These are phyloP conservation scores for Ustilago lituana DNA, from an alignment of 1,284 basidiomycete species.

Conservation along the genomic window DNA sequence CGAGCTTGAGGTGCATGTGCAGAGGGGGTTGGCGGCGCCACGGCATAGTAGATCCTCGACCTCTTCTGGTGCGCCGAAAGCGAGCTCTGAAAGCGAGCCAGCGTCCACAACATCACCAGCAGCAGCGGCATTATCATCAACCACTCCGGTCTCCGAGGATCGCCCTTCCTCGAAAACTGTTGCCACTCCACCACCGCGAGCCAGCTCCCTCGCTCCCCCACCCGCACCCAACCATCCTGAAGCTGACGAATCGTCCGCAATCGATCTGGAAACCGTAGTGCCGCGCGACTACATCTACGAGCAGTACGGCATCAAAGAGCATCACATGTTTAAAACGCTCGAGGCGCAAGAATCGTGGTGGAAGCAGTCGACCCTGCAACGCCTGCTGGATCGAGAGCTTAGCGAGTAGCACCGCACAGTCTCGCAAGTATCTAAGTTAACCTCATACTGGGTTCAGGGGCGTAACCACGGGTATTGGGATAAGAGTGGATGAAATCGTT, in stretches of 20 bases:
- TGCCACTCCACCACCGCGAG: constrained; percentile 4
- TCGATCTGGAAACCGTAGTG: constrained; percentile 3
- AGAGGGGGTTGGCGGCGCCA: background rate
- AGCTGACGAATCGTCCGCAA: background rate
- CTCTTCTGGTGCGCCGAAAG: background rate
- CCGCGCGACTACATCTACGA: constrained; percentile 62
- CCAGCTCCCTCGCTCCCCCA: constrained; percentile 1
- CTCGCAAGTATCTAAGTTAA: background rate
- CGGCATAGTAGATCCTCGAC: constrained; percentile 2
- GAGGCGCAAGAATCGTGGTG: constrained; percentile 59
- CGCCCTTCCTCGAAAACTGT: too few relatives aligned
- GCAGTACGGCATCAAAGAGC: constrained; percentile 59
- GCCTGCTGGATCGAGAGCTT: constrained; percentile 60
- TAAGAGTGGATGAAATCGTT: too few relatives aligned
- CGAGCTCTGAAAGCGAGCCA: background rate
- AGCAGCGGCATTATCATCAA: too few relatives aligned
- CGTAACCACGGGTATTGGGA: too few relatives aligned
- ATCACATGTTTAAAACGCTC: constrained; percentile 50
- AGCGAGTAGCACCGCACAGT: constrained; percentile 4
- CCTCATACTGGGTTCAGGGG: too few relatives aligned
- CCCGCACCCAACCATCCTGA: background rate
- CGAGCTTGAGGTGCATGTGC: constrained; percentile 12
- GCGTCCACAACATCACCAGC: too few relatives aligned
- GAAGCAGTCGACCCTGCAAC: constrained; percentile 57
- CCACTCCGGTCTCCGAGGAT: too few relatives aligned